Evolutionary conservation across 208 protist genomes (phyloP).

Genomic region (Acanthamoeba lenticulata): DNA sequence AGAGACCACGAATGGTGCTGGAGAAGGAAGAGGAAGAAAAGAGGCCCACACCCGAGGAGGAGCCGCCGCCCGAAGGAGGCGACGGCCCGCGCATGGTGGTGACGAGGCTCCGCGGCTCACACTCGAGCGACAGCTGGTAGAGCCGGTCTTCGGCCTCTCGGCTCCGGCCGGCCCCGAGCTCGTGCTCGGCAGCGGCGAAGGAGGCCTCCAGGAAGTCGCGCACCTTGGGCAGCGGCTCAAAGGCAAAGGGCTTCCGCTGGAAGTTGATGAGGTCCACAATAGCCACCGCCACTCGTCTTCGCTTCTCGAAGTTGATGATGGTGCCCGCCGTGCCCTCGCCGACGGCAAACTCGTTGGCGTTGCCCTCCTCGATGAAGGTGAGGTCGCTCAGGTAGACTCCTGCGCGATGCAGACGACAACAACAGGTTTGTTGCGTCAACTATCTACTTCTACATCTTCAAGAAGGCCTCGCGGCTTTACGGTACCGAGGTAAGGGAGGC

Average conservation of each 20-base stretch:
- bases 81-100: background rate
- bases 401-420: background rate
- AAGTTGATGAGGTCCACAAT: slow-evolving; percentile 66
- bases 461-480: background rate
- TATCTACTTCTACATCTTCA: background rate
- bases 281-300: slow-evolving; percentile 33
- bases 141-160: background rate
- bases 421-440: too few species aligned
- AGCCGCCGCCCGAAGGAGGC: background rate
- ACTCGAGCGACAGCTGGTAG: slow-evolving; percentile 33
- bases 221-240: slow-evolving; percentile 46
- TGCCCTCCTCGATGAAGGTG: slow-evolving; percentile 69
- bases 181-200: background rate
- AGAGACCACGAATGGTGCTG: background rate
- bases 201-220: background rate
- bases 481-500: slow-evolving; percentile 74
- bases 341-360: background rate
- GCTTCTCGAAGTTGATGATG: slow-evolving; percentile 76
- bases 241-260: slow-evolving; percentile 16
- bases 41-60: background rate
- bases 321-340: too few species aligned
- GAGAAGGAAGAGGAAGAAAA: background rate
- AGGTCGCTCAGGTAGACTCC: slow-evolving; percentile 67
- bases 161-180: background rate
- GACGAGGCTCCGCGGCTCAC: background rate